A percentile compares a stretch with the other conserved stretches of the same genome.
Conservation (phyloP, 345 rosid species). For the Iberis pinnata region DNA sequence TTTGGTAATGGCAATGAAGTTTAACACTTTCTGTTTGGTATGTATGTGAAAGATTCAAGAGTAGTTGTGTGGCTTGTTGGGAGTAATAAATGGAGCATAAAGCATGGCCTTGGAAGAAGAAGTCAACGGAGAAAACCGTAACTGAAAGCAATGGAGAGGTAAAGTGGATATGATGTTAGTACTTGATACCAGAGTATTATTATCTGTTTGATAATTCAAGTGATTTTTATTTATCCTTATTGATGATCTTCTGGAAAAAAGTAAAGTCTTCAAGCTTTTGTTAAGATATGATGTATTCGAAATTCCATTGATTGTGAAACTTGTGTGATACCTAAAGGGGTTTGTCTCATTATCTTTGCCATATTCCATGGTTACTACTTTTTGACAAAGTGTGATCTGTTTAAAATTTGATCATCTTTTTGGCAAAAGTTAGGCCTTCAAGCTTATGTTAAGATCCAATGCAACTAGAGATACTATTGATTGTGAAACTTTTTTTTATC, state of each 20-base stretch:
- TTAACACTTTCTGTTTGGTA: neutral
- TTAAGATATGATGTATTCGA: neutral
- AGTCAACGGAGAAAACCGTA: constrained; percentile 50
- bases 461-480: neutral
- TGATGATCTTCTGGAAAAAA: neutral
- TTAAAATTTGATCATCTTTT: too few species aligned
- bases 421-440: too few species aligned
- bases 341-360: too few species aligned
- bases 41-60: constrained; percentile 9
- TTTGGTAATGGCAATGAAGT: neutral
- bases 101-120: constrained; percentile 86
- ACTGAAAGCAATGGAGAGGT: constrained; percentile 47
- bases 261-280: neutral
- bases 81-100: constrained; percentile 53
- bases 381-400: too few species aligned
- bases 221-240: neutral
- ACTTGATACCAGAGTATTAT: neutral
- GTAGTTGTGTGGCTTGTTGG: constrained; percentile 18
- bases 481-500: neutral
- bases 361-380: too few species aligned
- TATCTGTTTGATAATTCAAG: constrained; percentile 1
- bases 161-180: constrained; percentile 7
- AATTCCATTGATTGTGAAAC: neutral
- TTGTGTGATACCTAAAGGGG: neutral
- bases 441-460: too few species aligned